Base-by-base conservation (phyloP, 495 filamentous ascomycete genomes). In the Mytilinidion resinicola region DNA sequence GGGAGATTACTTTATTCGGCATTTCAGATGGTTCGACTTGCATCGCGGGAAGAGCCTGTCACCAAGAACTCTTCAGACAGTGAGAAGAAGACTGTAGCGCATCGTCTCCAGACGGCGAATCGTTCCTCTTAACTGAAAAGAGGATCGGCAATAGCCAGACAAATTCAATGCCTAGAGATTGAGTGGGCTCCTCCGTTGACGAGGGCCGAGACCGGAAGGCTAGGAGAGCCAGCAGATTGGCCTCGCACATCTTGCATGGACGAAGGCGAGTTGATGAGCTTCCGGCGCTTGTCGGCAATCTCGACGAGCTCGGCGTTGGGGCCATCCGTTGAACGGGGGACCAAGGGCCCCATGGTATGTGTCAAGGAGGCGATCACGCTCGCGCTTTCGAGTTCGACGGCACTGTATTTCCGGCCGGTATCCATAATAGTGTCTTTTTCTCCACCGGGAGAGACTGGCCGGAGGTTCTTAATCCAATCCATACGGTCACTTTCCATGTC, bases 321-420 rank as follows among this genome's bases (percentile, higher is more conserved):
- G 8, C 59, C 63, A 37, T 66, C 63, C 1, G 55, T 56, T 11
- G 33, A 11, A 10, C 63, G 59, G 9, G 63, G 59, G 0, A 36
- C 37, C 3, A 66, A 38, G 1, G 55, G 59, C 1, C n/a, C 36
- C 55, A 62, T 59, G 42, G 42, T 62, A 9, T 62, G 55, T 35
- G 53, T 54, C 39, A 66, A 48, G 14, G 63, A 62, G 30, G 59
- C 56, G 15, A 66, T 66, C 12, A 66, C 56, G 39, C 63, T 51
- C 2, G 63, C 63, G 14, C 59, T 60, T 34, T 66, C 63, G 11
- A 66, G 51, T 36, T 66, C 63, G 11, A 66, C 19, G 12, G 63
- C 63, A 43, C 63, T 66, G 33, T 66, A 66, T 39, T 42, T 52
- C 20, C 59, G 21, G 2, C 20, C 14, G 1, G 51, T 36, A 11